A percentile compares a stretch with the other conserved stretches of the same genome.
phyloP scores from a whole-genome alignment of 139 green algal genomes.

The Volvox africanus region DNA sequence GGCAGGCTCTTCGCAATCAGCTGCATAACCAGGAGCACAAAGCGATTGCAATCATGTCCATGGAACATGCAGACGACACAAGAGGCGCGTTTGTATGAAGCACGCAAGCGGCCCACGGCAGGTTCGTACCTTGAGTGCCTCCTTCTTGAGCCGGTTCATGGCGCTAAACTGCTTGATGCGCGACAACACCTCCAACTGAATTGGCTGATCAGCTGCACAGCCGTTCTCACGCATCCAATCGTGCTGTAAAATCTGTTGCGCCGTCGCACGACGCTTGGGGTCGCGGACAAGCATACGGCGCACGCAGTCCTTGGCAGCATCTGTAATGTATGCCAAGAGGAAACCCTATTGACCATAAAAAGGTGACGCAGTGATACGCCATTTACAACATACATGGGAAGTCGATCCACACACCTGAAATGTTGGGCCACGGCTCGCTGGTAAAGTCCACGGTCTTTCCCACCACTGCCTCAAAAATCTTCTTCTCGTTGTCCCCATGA shows the following conservation, averaged over 20 bases:
- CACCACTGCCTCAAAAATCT: slow-evolving; percentile 88
- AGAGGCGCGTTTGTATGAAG: not conserved
- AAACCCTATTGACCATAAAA: not conserved
- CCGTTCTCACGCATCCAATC: slow-evolving; percentile 93
- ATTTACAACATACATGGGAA: not conserved
- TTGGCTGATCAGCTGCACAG: slow-evolving; percentile 72
- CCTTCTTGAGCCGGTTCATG: slow-evolving; percentile 98
- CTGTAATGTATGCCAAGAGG: slow-evolving; percentile 16
- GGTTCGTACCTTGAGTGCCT: slow-evolving; percentile 87
- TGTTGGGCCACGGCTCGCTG: slow-evolving; percentile 81
- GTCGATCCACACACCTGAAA: slow-evolving; percentile 63
- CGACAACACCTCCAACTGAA: slow-evolving; percentile 83
- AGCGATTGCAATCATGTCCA: not conserved
- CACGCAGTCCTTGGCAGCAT: slow-evolving; percentile 88
- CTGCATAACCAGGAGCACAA: slow-evolving; percentile 44
- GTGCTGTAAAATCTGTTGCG: slow-evolving; percentile 89
- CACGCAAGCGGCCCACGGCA: not conserved
- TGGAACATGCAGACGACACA: not conserved
- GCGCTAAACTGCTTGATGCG: slow-evolving; percentile 92
- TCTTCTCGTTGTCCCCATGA: slow-evolving; percentile 92
- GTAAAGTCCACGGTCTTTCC: slow-evolving; percentile 78
- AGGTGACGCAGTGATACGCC: no score
- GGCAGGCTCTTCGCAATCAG: slow-evolving; percentile 90
- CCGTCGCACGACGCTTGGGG: slow-evolving; percentile 84
- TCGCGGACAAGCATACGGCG: slow-evolving; percentile 87